Conservation (phyloP, 805 yeast species). For the Starmerella stigmatis region DNA sequence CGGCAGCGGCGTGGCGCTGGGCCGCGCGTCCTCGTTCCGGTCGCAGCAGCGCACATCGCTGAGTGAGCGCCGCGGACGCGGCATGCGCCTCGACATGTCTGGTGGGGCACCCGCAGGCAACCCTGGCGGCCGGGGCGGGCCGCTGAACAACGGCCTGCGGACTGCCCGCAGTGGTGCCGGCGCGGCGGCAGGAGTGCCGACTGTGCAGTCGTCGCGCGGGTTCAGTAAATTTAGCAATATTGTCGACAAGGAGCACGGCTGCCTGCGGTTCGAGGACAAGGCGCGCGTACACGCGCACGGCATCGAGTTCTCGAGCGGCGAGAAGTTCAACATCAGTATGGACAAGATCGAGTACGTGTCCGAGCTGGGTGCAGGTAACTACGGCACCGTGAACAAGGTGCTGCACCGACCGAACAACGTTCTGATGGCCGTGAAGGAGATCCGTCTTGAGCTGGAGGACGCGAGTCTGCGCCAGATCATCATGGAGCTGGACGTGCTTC, state of each 20-base stretch:
- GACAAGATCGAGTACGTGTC: slow-evolving; percentile 64
- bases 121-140: not conserved
- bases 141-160: not conserved
- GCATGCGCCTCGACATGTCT: slow-evolving; percentile 27
- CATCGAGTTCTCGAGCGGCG: slow-evolving; percentile 79
- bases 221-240: slow-evolving; percentile 57
- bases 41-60: slow-evolving; percentile 21
- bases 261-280: slow-evolving; percentile 84
- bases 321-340: slow-evolving; percentile 72
- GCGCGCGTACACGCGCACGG: slow-evolving; percentile 88
- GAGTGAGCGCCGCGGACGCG: slow-evolving; percentile 34
- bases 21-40: slow-evolving; percentile 19
- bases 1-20: slow-evolving; percentile 18
- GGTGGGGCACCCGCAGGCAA: not conserved
- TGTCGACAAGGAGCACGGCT: slow-evolving; percentile 84
- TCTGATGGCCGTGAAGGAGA: slow-evolving; percentile 95
- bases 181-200: not conserved
- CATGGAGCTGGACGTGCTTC: slow-evolving; percentile 92
- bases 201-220: slow-evolving; percentile 15
- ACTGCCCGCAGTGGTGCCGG: not conserved
- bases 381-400: slow-evolving; percentile 91
- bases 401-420: slow-evolving; percentile 86
- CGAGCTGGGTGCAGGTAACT: slow-evolving; percentile 91
- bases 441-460: slow-evolving; percentile 83
- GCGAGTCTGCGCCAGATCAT: slow-evolving; percentile 86